phyloP scores from a whole-genome alignment of 169 alveolate species.

The Haemoproteus tartakovskyi region DNA sequence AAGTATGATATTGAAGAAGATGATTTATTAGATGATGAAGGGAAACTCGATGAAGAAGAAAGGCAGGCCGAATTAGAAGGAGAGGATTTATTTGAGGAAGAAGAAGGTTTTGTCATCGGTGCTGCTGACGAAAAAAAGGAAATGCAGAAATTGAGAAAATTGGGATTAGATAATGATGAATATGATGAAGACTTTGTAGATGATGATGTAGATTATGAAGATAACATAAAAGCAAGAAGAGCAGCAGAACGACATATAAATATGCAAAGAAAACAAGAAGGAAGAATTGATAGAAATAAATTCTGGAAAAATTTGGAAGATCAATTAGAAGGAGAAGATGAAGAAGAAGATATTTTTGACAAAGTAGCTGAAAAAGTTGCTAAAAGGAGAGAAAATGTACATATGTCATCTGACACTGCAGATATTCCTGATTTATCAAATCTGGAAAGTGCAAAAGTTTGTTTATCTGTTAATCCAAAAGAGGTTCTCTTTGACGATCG shows the following conservation, averaged over 20 bases:
- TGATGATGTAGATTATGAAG: conserved; percentile 79
- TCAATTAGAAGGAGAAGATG: conserved; percentile 73
- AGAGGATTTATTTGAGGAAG: conserved; percentile 76
- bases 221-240: conserved; percentile 83
- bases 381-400: conserved; percentile 80
- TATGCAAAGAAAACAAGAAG: conserved; percentile 66
- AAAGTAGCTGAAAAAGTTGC: conserved; percentile 80
- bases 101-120: conserved; percentile 78
- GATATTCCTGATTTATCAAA: conserved; percentile 77
- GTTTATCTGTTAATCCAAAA: conserved; percentile 78
- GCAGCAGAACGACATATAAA: conserved; percentile 81
- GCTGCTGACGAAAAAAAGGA: conserved; percentile 75
- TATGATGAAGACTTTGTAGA: conserved; percentile 84
- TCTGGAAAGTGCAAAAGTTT: conserved; percentile 78
- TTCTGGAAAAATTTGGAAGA: conserved; percentile 73
- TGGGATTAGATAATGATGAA: conserved; percentile 79
- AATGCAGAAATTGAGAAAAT: conserved; percentile 74
- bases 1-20: conserved; percentile 78
- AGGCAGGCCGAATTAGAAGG: conserved; percentile 77
- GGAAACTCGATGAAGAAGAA: conserved; percentile 74
- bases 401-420: conserved; percentile 70
- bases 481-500: conserved; percentile 82
- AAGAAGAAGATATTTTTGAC: conserved; percentile 76
- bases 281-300: conserved; percentile 66
- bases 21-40: conserved; percentile 73